A percentile compares a stretch with the other conserved stretches of the same genome.
Evolutionary conservation across 2,329 filamentous ascomycete genomes (phyloP).

Genomic region (Cytospora schulzeri): DNA sequence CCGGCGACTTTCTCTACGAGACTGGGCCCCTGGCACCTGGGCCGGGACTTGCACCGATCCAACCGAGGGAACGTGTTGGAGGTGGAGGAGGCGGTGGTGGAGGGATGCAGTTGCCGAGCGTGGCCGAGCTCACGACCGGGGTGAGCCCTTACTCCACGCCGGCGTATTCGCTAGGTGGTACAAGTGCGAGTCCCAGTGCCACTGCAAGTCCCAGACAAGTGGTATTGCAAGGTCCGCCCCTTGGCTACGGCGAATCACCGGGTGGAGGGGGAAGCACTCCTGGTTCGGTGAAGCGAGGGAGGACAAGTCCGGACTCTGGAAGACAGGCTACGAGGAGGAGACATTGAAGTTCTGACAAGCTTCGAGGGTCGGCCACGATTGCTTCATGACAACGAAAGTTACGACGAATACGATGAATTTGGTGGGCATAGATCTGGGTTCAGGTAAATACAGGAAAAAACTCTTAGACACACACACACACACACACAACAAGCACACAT

Average conservation of each 20-base stretch:
- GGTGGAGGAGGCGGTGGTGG: constrained; percentile 40
- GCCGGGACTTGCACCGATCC: constrained; percentile 56
- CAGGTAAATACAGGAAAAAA: background rate
- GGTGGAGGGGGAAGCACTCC: constrained; percentile 1
- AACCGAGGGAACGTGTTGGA: constrained; percentile 35
- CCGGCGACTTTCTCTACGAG: constrained; percentile 38
- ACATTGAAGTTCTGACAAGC: constrained; percentile 34
- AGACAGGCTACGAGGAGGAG: constrained; percentile 51
- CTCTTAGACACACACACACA: background rate
- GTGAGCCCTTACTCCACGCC: constrained; percentile 63
- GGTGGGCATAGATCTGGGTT: constrained; percentile 12
- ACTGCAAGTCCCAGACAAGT: constrained; percentile 47
- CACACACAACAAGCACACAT: background rate
- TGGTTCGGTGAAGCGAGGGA: constrained; percentile 48
- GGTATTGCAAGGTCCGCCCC: constrained; percentile 33
- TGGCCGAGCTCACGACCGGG: constrained; percentile 66
- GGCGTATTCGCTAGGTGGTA: constrained; percentile 50
- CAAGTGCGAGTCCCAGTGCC: constrained; percentile 43
- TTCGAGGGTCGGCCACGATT: constrained; percentile 36
- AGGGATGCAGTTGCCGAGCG: constrained; percentile 55
- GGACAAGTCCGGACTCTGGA: constrained; percentile 51
- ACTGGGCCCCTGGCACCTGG: constrained; percentile 34
- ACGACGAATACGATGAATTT: constrained; percentile 20
- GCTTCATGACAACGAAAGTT: constrained; percentile 17
- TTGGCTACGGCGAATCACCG: constrained; percentile 31